Conservation (phyloP, 1,284 basidiomycete genomes). For the Porogramme epimiltina region DNA sequence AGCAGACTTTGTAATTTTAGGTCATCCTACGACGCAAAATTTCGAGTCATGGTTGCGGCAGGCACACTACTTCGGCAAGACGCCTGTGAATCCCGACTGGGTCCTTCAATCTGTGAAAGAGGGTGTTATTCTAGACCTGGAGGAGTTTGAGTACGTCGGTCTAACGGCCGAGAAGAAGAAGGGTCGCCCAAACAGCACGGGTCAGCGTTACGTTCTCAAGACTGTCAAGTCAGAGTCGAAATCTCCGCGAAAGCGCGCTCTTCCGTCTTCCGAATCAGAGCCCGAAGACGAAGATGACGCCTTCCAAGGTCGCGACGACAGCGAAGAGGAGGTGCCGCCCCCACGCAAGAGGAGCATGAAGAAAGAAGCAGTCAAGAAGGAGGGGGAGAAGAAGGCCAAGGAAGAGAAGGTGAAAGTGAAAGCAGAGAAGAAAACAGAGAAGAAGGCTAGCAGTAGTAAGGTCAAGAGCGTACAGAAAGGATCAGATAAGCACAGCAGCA, state of each 20-base stretch:
- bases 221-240: constrained; percentile 5
- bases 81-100: constrained; percentile 52
- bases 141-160: constrained; percentile 34
- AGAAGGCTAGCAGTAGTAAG: background rate
- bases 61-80: constrained; percentile 37
- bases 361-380: constrained; percentile 1
- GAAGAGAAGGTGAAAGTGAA: constrained; percentile 3
- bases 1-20: constrained; percentile 63
- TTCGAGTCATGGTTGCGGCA: constrained; percentile 48
- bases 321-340: background rate
- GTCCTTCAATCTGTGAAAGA: constrained; percentile 54
- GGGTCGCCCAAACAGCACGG: constrained; percentile 15
- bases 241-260: background rate
- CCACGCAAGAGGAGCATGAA: background rate
- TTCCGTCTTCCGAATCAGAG: background rate
- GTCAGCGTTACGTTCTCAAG: constrained; percentile 9
- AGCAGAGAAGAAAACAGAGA: constrained; percentile 8
- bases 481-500: background rate
- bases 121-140: constrained; percentile 46
- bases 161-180: constrained; percentile 15
- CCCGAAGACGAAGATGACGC: background rate
- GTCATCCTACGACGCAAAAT: constrained; percentile 43
- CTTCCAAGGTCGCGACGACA: constrained; percentile 3
- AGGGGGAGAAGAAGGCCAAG: constrained; percentile 1
- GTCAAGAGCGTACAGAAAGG: background rate